These are phyloP conservation scores for Lactarius quietus DNA, from an alignment of 768 basidiomycete species.

Conservation along the genomic window DNA sequence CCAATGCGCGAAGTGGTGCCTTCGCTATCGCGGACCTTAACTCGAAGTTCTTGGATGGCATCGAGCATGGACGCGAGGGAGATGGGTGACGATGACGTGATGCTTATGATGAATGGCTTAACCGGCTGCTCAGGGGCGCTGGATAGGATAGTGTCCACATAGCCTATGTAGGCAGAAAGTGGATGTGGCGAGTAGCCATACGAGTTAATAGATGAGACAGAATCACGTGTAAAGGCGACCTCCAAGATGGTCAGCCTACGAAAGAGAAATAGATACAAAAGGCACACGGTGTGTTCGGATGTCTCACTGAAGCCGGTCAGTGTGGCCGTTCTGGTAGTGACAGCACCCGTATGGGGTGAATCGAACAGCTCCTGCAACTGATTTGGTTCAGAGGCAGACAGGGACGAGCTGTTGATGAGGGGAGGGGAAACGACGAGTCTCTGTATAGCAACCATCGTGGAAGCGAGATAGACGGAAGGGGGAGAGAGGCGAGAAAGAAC, in stretches of 20 bases:
- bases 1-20: conserved; percentile 46
- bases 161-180: conserved; percentile 59
- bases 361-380: conserved; percentile 66
- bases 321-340: conserved; percentile 78
- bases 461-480: conserved; percentile 1
- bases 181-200: conserved; percentile 86
- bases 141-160: conserved; percentile 53
- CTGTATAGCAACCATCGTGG: conserved; percentile 54
- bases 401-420: conserved; percentile 74
- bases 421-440: conserved; percentile 56
- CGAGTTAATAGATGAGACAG: conserved; percentile 68
- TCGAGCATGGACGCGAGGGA: conserved; percentile 54
- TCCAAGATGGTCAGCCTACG: conserved; percentile 29
- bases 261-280: conserved; percentile 3
- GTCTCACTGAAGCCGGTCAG: conserved; percentile 67
- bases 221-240: conserved; percentile 56
- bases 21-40: conserved; percentile 27
- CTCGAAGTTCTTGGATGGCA: conserved; percentile 59
- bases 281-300: conserved; percentile 53
- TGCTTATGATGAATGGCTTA: conserved; percentile 77
- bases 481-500: not conserved
- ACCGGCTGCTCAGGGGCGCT: conserved; percentile 29
- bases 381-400: conserved; percentile 69
- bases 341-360: conserved; percentile 67
- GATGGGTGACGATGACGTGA: conserved; percentile 57